These are phyloP conservation scores for Xerocomus brunneocitrinus DNA, from an alignment of 768 basidiomycete genomes.

Conservation along the genomic window DNA sequence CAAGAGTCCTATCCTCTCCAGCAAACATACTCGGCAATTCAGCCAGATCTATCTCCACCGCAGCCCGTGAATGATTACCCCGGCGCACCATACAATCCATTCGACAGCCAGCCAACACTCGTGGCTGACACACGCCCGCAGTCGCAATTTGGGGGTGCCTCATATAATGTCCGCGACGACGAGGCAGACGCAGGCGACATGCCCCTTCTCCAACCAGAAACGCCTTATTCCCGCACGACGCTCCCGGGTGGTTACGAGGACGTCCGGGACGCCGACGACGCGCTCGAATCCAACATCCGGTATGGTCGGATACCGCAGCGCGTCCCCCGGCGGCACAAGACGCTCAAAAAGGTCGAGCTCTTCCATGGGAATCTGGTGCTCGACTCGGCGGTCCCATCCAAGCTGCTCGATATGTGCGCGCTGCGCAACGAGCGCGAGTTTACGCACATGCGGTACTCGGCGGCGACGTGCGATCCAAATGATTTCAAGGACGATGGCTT, in stretches of 20 bases:
- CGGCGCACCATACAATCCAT: slow-evolving; percentile 19
- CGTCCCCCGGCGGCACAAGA: slow-evolving; percentile 87
- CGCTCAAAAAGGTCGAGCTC: slow-evolving; percentile 88
- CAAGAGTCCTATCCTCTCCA: slow-evolving; percentile 18
- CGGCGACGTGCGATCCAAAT: slow-evolving; percentile 95
- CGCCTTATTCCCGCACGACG: slow-evolving; percentile 30
- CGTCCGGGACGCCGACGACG: slow-evolving; percentile 29
- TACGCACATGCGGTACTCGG: slow-evolving; percentile 94
- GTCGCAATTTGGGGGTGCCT: slow-evolving; percentile 20
- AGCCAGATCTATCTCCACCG: slow-evolving; percentile 19
- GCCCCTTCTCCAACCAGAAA: slow-evolving; percentile 54
- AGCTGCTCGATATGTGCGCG: slow-evolving; percentile 79
- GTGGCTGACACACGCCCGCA: slow-evolving; percentile 23
- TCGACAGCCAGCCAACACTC: slow-evolving; percentile 15
- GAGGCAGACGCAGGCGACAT: slow-evolving; percentile 59
- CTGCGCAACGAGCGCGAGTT: slow-evolving; percentile 81
- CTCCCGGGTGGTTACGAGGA: slow-evolving; percentile 42
- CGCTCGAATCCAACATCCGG: slow-evolving; percentile 57
- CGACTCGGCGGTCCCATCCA: slow-evolving; percentile 87
- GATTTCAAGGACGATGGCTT: slow-evolving; percentile 80
- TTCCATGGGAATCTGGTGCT: slow-evolving; percentile 93
- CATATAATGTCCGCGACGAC: slow-evolving; percentile 41
- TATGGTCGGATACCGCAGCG: slow-evolving; percentile 91
- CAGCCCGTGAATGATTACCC: slow-evolving; percentile 13
- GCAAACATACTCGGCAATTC: slow-evolving; percentile 18